Evolutionary conservation across 208 protist species (phyloP), one percentile per base, ranked within the genome.

Genomic region (Crithidia fasciculata): DNA sequence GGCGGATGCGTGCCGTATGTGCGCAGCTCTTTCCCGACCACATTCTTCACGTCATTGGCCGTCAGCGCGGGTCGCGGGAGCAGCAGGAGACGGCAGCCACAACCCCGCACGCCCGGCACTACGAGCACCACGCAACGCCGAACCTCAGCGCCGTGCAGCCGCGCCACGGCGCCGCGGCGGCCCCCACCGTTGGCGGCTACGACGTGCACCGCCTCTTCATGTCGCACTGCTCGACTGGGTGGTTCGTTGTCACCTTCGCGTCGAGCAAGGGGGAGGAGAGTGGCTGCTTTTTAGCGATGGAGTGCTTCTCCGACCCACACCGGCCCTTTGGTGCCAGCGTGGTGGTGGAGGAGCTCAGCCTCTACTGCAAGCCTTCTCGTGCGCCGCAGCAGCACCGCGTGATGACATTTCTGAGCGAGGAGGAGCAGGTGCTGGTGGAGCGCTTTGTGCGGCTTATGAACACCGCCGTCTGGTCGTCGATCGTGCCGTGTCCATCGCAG

Each of bases 1-100:
- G 69, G 53, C 52, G 41, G 19, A 74, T 84, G 54, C 64, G 36
- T 2, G 54, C 62, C 13, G 65, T 75, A 6, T 79, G 72, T 45
- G 57, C 53, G 57, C 65, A 67, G 54, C 57, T 80, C 47, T 84
- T 84, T 49, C 83, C 83, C 2, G 61, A 82, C 18, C 73, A 83
- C 53, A 72, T 87, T 8, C 43, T 87, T 28, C 79, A 68, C 44
- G 61, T 87, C 18, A 65, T 87, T 12, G 7, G 28, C 5, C 72
- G 57, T 12, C 66, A 78, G 59, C 65, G 58, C 4, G 41, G 28
- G 8, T 18, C 44, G 36, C 60, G 66, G 2, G 67, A 72, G 18
- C 36, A 6, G 28, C 60, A 43, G 59, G 53, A 72, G 49, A 44
- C 16, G 8, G 4, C 73, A 4, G 58, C 65, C 18, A 10, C 73